Evolutionary conservation across 352 stramenopile genomes (phyloP).

Genomic region (Phytophthora pinifolia): DNA sequence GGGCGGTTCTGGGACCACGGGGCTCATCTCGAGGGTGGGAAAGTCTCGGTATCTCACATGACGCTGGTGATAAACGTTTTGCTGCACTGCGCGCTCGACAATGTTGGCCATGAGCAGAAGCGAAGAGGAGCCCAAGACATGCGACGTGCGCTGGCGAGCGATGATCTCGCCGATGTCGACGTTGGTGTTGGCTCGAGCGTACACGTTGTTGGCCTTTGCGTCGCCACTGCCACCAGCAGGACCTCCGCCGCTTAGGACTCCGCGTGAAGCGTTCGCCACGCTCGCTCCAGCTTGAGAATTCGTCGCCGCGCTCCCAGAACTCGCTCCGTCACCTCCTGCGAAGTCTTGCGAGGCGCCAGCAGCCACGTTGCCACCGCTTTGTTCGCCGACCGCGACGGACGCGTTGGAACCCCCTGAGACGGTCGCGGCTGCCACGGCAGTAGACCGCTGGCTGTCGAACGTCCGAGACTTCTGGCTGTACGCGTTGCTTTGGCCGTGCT

Average conservation of each 20-base stretch:
- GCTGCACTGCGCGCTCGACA: constrained; percentile 85
- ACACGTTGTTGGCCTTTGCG: constrained; percentile 52
- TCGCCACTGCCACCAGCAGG: constrained; percentile 38
- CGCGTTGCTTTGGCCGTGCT: constrained; percentile 17
- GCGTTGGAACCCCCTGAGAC: constrained; percentile 39
- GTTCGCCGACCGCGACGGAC: constrained; percentile 39
- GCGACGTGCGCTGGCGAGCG: constrained; percentile 55
- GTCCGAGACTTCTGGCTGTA: constrained; percentile 50
- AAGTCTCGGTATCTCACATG: constrained; percentile 87
- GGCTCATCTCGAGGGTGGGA: constrained; percentile 31
- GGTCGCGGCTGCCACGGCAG: constrained; percentile 16
- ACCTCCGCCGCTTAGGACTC: constrained; percentile 37
- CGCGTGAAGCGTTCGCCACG: constrained; percentile 43
- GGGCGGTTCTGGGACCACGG: constrained; percentile 15
- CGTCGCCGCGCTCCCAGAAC: constrained; percentile 36
- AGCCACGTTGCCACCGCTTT: constrained; percentile 53
- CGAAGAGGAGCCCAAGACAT: constrained; percentile 59
- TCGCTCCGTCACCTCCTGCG: constrained; percentile 24
- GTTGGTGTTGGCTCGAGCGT: constrained; percentile 70
- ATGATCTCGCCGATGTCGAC: constrained; percentile 78
- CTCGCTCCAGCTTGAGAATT: constrained; percentile 47
- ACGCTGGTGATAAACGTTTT: constrained; percentile 87
- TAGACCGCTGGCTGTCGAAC: constrained; percentile 46
- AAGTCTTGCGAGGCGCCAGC: constrained; percentile 53
- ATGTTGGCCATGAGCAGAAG: constrained; percentile 65